A percentile compares a stretch with the other conserved stretches of the same genome.
These are phyloP conservation scores for Polytolypa hystricis DNA, from an alignment of 2,329 filamentous ascomycete species.

Conservation along the genomic window DNA sequence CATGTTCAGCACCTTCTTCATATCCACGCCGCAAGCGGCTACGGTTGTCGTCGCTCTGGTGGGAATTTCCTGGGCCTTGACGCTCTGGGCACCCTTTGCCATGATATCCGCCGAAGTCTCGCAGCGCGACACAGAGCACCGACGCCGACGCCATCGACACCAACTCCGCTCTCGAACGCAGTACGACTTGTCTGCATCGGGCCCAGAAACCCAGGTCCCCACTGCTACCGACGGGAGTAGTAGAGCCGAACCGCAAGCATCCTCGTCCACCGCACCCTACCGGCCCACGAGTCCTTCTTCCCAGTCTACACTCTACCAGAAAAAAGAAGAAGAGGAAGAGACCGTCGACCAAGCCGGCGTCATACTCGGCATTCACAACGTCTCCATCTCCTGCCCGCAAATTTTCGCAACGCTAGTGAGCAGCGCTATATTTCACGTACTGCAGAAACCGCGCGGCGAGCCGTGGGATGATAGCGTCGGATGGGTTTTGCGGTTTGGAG, in stretches of 20 bases:
- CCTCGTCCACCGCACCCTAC: not conserved
- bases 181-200: not conserved
- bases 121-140: slow-evolving; percentile 59
- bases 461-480: slow-evolving; percentile 80
- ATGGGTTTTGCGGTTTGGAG: slow-evolving; percentile 76
- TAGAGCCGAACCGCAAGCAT: not conserved
- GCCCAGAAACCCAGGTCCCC: no score
- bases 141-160: slow-evolving; percentile 32
- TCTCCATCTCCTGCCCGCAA: slow-evolving; percentile 83
- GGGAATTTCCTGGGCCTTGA: slow-evolving; percentile 84
- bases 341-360: slow-evolving; percentile 71
- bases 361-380: slow-evolving; percentile 90
- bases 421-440: slow-evolving; percentile 68
- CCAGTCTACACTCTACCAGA: slow-evolving; percentile 15
- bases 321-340: slow-evolving; percentile 40
- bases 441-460: slow-evolving; percentile 77
- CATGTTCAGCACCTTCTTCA: slow-evolving; percentile 76
- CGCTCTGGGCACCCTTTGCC: slow-evolving; percentile 89
- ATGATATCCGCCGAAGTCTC: slow-evolving; percentile 90
- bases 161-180: no score
- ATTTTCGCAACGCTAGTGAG: slow-evolving; percentile 80
- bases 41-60: slow-evolving; percentile 70
- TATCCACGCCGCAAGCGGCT: slow-evolving; percentile 58
- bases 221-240: not conserved
- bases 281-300: not conserved